These are phyloP conservation scores for Geopyxis carbonaria DNA, from an alignment of 495 filamentous ascomycete species.

Conservation along the genomic window DNA sequence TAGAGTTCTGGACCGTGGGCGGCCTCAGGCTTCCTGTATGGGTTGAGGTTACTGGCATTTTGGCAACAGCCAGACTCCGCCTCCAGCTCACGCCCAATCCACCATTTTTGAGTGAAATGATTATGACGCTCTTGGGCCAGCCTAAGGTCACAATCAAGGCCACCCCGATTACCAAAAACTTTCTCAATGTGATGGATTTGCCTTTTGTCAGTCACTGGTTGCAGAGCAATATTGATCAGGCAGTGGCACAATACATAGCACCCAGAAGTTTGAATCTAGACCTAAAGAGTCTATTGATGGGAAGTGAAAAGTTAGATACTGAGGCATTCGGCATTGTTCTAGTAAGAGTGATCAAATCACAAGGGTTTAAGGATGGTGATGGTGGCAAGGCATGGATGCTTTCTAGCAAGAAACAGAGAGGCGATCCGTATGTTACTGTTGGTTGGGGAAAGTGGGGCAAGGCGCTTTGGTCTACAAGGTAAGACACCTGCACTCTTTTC, in stretches of 20 bases:
- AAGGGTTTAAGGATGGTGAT: constrained; percentile 52
- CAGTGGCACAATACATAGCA: constrained; percentile 52
- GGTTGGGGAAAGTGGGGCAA: constrained; percentile 64
- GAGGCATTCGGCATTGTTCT: constrained; percentile 40
- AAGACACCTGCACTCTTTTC: neutral
- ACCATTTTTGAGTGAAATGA: constrained; percentile 49
- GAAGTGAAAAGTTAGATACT: constrained; percentile 57
- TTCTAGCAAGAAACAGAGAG: constrained; percentile 43
- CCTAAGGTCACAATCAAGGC: constrained; percentile 48
- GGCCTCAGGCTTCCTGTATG: constrained; percentile 46
- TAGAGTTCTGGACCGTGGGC: constrained; percentile 49
- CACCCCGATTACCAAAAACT: constrained; percentile 43
- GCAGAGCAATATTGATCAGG: constrained; percentile 51
- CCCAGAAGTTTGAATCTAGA: constrained; percentile 51
- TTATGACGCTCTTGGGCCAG: constrained; percentile 51
- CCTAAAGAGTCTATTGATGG: constrained; percentile 52
- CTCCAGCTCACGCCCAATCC: constrained; percentile 52
- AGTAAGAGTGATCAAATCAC: constrained; percentile 41
- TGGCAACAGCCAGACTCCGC: constrained; percentile 44
- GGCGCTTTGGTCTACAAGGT: constrained; percentile 28
- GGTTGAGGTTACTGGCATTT: constrained; percentile 50
- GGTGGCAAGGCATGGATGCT: constrained; percentile 13
- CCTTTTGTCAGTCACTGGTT: constrained; percentile 52
- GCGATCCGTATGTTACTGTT: constrained; percentile 45
- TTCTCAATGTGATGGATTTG: constrained; percentile 49